Conservation (phyloP, 208 protist species). For the Paratrypanosoma confusum region DNA sequence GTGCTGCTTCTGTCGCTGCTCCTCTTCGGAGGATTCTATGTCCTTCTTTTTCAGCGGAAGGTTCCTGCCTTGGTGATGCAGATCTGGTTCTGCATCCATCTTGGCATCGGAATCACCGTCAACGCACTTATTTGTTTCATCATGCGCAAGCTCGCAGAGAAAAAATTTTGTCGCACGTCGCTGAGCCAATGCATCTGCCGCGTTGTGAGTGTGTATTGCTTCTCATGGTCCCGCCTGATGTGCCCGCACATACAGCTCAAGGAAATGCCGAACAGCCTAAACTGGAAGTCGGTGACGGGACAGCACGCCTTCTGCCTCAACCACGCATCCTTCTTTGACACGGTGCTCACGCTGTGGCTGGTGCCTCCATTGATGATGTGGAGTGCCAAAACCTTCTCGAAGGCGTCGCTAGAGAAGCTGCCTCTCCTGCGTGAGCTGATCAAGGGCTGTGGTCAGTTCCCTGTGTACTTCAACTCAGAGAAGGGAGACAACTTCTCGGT, state of each 20-base stretch:
- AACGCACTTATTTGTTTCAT: slow-evolving; percentile 14
- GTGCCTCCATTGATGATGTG: slow-evolving; percentile 41
- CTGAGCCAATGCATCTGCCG: slow-evolving; percentile 23
- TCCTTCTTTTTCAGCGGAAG: slow-evolving; percentile 24
- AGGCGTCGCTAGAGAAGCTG: slow-evolving; percentile 49
- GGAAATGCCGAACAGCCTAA: slow-evolving; percentile 47
- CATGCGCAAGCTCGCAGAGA: slow-evolving; percentile 12
- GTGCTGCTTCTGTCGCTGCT: too few relatives aligned
- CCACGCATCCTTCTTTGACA: slow-evolving; percentile 85
- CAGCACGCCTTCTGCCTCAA: slow-evolving; percentile 55
- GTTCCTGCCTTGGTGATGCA: slow-evolving; percentile 43
- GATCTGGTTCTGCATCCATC: slow-evolving; percentile 41
- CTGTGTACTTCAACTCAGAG: slow-evolving; percentile 69
- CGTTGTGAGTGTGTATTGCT: too few relatives aligned
- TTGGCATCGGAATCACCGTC: slow-evolving; percentile 28
- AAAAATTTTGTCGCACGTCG: slow-evolving; percentile 14
- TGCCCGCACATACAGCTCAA: slow-evolving; percentile 53
- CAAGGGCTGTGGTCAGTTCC: slow-evolving; percentile 58
- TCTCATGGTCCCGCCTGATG: slow-evolving; percentile 28
- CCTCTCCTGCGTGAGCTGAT: slow-evolving; percentile 72
- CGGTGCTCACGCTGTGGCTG: slow-evolving; percentile 48
- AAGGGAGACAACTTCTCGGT: slow-evolving; percentile 44
- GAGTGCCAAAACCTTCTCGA: slow-evolving; percentile 55
- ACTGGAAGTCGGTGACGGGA: slow-evolving; percentile 27
- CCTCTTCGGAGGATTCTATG: slow-evolving; percentile 36